These are phyloP conservation scores for Pouteria campechiana DNA, from an alignment of 179 eudicot genomes.

Conservation along the genomic window DNA sequence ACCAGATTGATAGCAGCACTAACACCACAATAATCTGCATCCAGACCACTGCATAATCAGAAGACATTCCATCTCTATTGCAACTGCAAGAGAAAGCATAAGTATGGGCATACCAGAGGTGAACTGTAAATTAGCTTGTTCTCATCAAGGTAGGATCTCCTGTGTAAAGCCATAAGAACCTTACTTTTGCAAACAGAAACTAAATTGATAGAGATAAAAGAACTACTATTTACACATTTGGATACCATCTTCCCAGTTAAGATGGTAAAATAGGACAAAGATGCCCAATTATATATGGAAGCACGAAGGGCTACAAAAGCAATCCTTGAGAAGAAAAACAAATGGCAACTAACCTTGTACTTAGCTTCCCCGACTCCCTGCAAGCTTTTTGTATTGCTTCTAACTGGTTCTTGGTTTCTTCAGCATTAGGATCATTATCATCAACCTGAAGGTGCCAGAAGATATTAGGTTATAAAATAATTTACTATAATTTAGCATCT, in stretches of 20 bases:
- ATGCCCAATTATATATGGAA: too few relatives aligned
- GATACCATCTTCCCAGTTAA: neutral
- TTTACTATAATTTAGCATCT: neutral
- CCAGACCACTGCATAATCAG: neutral
- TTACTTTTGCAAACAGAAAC: too few relatives aligned
- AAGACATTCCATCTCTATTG: neutral
- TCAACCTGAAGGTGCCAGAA: constrained; percentile 33
- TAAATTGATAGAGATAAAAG: neutral
- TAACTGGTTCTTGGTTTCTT: constrained; percentile 48
- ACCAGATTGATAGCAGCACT: too few relatives aligned
- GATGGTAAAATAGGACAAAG: neutral
- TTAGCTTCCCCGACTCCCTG: constrained; percentile 64
- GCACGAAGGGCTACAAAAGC: too few relatives aligned
- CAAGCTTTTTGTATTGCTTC: constrained; percentile 59
- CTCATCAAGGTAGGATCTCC: constrained; percentile 47
- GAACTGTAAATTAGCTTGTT: constrained; percentile 30
- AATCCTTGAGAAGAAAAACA: neutral
- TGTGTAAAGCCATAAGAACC: constrained; percentile 10
- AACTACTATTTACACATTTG: neutral
- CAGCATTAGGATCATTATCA: constrained; percentile 64
- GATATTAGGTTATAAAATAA: neutral
- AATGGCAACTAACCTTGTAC: constrained; percentile 32
- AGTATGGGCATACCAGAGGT: constrained; percentile 35
- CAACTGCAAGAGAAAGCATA: neutral
- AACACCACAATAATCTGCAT: constrained; percentile 30